Evolutionary conservation across 208 protist genomes (phyloP).

Genomic region (Phytomonas francai): DNA sequence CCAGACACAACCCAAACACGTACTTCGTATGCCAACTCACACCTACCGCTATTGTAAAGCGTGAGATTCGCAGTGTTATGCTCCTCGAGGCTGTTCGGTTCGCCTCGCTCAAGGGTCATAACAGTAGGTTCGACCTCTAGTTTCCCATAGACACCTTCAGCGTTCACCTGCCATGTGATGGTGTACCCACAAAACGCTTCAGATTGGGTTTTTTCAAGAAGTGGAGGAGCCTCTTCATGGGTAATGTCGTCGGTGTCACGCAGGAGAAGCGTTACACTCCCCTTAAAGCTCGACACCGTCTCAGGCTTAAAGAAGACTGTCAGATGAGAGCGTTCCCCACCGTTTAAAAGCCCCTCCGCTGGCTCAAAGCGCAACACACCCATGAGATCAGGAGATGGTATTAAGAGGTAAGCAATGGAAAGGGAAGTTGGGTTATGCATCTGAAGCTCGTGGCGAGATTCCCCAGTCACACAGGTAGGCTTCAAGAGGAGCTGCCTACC

Average conservation of each 20-base stretch:
- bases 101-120: conserved; percentile 50
- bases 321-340: conserved; percentile 32
- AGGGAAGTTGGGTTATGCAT: conserved; percentile 78
- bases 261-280: conserved; percentile 43
- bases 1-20: conserved; percentile 22
- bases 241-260: conserved; percentile 12
- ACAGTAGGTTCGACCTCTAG: conserved; percentile 73
- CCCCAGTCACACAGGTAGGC: conserved; percentile 72
- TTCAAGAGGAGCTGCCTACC: conserved; percentile 34
- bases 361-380: conserved; percentile 58
- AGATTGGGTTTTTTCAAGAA: conserved; percentile 3
- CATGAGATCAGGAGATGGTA: conserved; percentile 30
- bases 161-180: conserved; percentile 24
- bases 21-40: conserved; percentile 73
- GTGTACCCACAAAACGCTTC: not conserved
- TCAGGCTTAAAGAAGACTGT: conserved; percentile 53
- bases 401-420: conserved; percentile 50
- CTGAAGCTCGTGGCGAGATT: conserved; percentile 25
- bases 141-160: conserved; percentile 56
- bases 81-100: conserved; percentile 35
- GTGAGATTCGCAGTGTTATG: conserved; percentile 49
- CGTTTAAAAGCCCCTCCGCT: conserved; percentile 39
- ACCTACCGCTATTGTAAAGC: conserved; percentile 81
- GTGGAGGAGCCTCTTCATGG: conserved; percentile 3
- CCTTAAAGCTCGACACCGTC: conserved; percentile 35